These are phyloP conservation scores for Mycena albidolilacea DNA, from an alignment of 768 basidiomycete genomes.

Conservation along the genomic window DNA sequence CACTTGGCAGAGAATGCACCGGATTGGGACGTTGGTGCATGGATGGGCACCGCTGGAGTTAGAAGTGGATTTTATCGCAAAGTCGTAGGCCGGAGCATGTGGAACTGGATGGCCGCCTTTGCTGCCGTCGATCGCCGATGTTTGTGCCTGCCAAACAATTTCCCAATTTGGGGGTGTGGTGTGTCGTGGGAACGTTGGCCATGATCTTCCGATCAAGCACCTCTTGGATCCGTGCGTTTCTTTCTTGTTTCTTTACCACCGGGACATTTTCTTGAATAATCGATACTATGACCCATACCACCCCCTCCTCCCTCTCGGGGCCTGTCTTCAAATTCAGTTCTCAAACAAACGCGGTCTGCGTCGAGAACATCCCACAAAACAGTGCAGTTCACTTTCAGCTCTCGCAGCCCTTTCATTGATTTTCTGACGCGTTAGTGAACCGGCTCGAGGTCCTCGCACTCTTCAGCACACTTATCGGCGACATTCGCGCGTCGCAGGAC, in stretches of 20 bases:
- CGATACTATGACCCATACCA: constrained; percentile 38
- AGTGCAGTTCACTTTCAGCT: constrained; percentile 44
- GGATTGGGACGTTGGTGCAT: too few species aligned
- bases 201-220: too few species aligned
- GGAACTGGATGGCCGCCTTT: too few species aligned
- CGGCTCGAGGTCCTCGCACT: constrained; percentile 67
- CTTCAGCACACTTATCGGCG: constrained; percentile 72
- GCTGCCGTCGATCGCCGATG: too few species aligned
- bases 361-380: constrained; percentile 63
- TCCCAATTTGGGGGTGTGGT: too few species aligned
- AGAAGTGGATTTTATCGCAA: too few species aligned
- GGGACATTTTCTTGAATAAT: constrained; percentile 40
- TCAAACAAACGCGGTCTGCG: constrained; percentile 61
- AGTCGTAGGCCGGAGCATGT: too few species aligned
- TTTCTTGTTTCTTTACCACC: constrained; percentile 42
- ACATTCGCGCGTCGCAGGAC: constrained; percentile 64
- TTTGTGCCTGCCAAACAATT: too few species aligned
- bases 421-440: constrained; percentile 46
- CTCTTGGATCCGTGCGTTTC: too few species aligned
- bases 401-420: constrained; percentile 1
- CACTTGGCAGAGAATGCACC: too few species aligned
- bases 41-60: too few species aligned
- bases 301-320: constrained; percentile 37
- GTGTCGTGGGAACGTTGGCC: too few species aligned
- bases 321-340: constrained; percentile 53